These are phyloP conservation scores for Volvox reticuliferus DNA, from an alignment of 139 green algal genomes.

Conservation along the genomic window DNA sequence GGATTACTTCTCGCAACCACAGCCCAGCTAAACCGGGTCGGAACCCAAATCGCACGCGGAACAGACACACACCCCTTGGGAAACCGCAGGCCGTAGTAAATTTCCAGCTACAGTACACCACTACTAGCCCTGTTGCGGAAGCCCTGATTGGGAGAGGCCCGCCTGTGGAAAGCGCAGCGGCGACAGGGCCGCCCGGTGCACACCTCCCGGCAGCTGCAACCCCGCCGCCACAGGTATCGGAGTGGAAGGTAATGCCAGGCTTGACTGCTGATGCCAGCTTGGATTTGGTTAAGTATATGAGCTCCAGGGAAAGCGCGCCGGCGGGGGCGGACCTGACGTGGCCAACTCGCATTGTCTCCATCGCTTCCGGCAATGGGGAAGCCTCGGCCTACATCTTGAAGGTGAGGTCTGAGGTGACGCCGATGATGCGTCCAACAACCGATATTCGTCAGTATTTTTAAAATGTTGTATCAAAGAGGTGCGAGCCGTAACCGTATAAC, in stretches of 20 bases:
- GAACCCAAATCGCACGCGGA: too few species aligned
- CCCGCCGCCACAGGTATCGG: too few species aligned
- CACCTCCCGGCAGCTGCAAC: not conserved
- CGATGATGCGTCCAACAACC: too few species aligned
- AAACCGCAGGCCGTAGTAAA: not conserved
- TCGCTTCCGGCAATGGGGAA: not conserved
- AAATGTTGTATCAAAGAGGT: too few species aligned
- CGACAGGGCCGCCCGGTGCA: too few species aligned
- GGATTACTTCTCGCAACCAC: too few species aligned
- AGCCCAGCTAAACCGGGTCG: too few species aligned
- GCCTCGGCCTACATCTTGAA: not conserved
- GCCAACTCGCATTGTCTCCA: not conserved
- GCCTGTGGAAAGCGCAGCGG: too few species aligned
- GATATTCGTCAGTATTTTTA: too few species aligned
- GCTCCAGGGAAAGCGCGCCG: not conserved
- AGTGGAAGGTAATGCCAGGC: not conserved
- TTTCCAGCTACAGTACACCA: conserved; percentile 40
- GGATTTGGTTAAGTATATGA: conserved; percentile 5
- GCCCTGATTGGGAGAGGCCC: too few species aligned
- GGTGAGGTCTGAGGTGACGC: not conserved
- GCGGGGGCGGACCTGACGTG: not conserved
- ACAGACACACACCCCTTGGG: too few species aligned
- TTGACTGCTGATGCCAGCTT: not conserved
- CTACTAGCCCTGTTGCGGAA: not conserved
- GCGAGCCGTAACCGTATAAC: too few species aligned